These are phyloP conservation scores for Nakaseomyces nivariensis DNA, from an alignment of 1,139 yeast species.

Conservation along the genomic window DNA sequence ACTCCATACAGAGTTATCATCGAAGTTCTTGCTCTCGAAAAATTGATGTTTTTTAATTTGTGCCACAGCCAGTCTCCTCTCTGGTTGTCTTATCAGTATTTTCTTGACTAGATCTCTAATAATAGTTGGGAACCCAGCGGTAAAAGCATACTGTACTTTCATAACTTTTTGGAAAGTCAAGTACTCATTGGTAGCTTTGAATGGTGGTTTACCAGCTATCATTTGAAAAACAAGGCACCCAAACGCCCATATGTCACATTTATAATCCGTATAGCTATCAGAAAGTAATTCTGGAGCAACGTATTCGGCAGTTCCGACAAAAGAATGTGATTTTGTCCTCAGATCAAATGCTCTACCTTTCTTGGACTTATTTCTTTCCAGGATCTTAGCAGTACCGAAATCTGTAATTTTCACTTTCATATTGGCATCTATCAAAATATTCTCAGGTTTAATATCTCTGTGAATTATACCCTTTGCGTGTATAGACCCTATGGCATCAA, in stretches of 20 bases:
- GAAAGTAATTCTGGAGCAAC: constrained; percentile 87
- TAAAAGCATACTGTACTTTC: constrained; percentile 65
- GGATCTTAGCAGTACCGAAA: constrained; percentile 87
- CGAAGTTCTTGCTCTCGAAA: constrained; percentile 56
- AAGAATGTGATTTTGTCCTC: constrained; percentile 63
- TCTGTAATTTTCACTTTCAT: constrained; percentile 83
- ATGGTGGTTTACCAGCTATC: constrained; percentile 89
- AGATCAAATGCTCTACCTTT: constrained; percentile 38
- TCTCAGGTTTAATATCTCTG: constrained; percentile 89
- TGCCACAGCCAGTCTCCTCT: constrained; percentile 53
- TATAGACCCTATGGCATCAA: constrained; percentile 82
- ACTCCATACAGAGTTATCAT: constrained; percentile 53
- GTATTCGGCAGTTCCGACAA: constrained; percentile 60
- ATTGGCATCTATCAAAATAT: constrained; percentile 64
- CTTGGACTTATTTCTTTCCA: constrained; percentile 38
- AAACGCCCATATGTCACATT: constrained; percentile 88
- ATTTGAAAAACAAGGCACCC: constrained; percentile 88
- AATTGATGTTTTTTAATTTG: constrained; percentile 70
- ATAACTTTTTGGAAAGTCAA: constrained; percentile 85
- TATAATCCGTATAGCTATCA: constrained; percentile 72
- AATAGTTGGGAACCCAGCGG: constrained; percentile 63
- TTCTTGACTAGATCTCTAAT: constrained; percentile 59
- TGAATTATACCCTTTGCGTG: constrained; percentile 78
- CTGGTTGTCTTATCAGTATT: constrained; percentile 56
- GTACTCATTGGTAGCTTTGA: constrained; percentile 85